Base-by-base conservation (phyloP, 2,329 filamentous ascomycete genomes). In the Zymoseptoria ardabiliae region DNA sequence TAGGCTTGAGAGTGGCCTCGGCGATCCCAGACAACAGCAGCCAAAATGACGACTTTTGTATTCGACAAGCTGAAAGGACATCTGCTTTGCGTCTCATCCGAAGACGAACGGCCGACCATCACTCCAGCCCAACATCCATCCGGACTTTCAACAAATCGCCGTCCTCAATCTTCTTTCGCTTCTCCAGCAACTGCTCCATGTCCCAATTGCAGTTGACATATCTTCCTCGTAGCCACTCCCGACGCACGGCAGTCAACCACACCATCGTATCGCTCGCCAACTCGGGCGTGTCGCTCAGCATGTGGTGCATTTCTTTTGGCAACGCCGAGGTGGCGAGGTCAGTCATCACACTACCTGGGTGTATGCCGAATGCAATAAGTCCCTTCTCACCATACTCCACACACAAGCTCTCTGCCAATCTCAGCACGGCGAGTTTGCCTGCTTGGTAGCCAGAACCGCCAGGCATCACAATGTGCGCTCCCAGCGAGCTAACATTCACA, bases 321-420 rank as follows among this genome's bases (percentile, higher is more conserved):
- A 78, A 71, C 20, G 45, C 50, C 35, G 11, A 17, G 19, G 13
- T 41, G 2, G 75, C 72, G 57, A 81, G 69, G 28, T 78, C 77
- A 0, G 79, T 82, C 63, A 68, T 68, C 1, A 79, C 73, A 13
- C 72, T 74, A 2, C 80, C 80, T 0, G 80, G 80, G 65, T 82
- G 78, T 3, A 80, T 57, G 2, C 72, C 65, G 49, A 74, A 73
- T n/a, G 73, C 73, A 9, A 81, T 65, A 0, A 80, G 61, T 0
- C 77, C 77, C 51, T 79, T 67, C 9, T 72, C 68, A 10, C 64
- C 67, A 60, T 82, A 78, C 61, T 82, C 80, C 20, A 58, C 60
- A 8, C 69, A 71, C 21, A 79, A 58, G 59, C 76, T 79, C 65
- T 82, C 78, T 20, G 71, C 75, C n/a, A 82, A 69, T 4, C 78